These are phyloP conservation scores for Rhododendron vialii DNA, from an alignment of 148 eudicot species.

Conservation along the genomic window DNA sequence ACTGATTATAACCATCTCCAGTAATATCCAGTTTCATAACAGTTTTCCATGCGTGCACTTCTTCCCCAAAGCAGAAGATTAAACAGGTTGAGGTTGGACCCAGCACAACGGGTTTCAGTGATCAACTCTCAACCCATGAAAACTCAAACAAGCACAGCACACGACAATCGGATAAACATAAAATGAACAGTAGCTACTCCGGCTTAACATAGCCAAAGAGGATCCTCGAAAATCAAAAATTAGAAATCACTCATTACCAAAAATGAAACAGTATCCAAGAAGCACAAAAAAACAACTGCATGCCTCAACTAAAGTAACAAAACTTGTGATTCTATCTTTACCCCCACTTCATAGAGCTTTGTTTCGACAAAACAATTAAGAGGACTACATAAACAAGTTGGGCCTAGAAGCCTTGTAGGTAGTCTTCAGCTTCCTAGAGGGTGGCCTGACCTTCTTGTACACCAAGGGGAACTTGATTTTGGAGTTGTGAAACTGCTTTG, in stretches of 20 bases:
- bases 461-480: constrained; percentile 81
- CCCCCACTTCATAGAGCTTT: not conserved
- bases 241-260: not conserved
- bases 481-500: constrained; percentile 70
- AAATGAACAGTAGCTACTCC: not conserved
- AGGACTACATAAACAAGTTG: constrained; percentile 66
- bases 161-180: not conserved
- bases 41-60: not conserved
- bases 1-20: too few species aligned
- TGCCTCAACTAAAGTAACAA: not conserved
- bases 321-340: constrained; percentile 21
- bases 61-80: not conserved
- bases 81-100: not conserved
- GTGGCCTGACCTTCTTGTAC: constrained; percentile 67
- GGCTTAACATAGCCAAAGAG: not conserved
- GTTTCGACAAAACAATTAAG: too few species aligned
- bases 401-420: constrained; percentile 84
- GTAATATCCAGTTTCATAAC: too few species aligned
- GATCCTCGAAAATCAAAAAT: not conserved
- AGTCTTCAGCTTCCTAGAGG: constrained; percentile 80
- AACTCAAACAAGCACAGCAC: not conserved
- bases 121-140: too few species aligned
- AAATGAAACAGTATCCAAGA: not conserved
- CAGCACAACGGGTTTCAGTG: too few species aligned
- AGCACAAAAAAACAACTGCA: not conserved